phyloP scores from a whole-genome alignment of 805 yeast species.

The Wickerhamomyces ciferrii region DNA sequence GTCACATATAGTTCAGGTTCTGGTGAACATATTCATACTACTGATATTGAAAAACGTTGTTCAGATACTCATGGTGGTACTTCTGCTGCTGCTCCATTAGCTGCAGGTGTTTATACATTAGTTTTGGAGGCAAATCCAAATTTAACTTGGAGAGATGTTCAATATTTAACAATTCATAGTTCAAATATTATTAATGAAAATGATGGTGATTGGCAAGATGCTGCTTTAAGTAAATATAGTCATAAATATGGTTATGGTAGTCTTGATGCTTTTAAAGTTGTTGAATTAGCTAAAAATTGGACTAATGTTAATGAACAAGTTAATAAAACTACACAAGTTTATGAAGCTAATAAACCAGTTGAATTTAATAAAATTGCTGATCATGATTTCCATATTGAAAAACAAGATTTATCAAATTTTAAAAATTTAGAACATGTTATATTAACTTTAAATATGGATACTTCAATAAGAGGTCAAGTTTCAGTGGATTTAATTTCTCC shows the following conservation, averaged over 20 bases:
- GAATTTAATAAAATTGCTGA: slow-evolving; percentile 21
- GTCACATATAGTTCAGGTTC: slow-evolving; percentile 92
- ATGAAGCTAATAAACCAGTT: slow-evolving; percentile 17
- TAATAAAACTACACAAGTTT: slow-evolving; percentile 47
- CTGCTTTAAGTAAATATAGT: slow-evolving; percentile 68
- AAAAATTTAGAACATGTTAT: slow-evolving; percentile 82
- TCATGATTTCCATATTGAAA: slow-evolving; percentile 39
- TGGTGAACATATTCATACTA: slow-evolving; percentile 83
- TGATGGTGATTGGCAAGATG: slow-evolving; percentile 71
- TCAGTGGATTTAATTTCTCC: slow-evolving; percentile 70
- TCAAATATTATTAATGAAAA: slow-evolving; percentile 61
- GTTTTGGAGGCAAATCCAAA: slow-evolving; percentile 80
- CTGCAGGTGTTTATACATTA: slow-evolving; percentile 91
- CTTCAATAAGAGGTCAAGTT: slow-evolving; percentile 65
- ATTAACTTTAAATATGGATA: slow-evolving; percentile 65
- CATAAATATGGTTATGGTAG: slow-evolving; percentile 92
- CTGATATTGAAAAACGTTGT: slow-evolving; percentile 70
- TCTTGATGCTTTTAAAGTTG: slow-evolving; percentile 75
- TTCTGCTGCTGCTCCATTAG: slow-evolving; percentile 97
- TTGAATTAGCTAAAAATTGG: slow-evolving; percentile 70
- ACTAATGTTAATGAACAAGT: slow-evolving; percentile 87
- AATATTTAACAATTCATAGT: slow-evolving; percentile 70
- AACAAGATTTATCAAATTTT: slow-evolving; percentile 51
- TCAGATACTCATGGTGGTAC: slow-evolving; percentile 87
- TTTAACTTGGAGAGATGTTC: slow-evolving; percentile 94